Evolutionary conservation across 2,329 filamentous ascomycete species (phyloP), one percentile per base, ranked within the genome.

Genomic region (Westerdykella aurantiaca): DNA sequence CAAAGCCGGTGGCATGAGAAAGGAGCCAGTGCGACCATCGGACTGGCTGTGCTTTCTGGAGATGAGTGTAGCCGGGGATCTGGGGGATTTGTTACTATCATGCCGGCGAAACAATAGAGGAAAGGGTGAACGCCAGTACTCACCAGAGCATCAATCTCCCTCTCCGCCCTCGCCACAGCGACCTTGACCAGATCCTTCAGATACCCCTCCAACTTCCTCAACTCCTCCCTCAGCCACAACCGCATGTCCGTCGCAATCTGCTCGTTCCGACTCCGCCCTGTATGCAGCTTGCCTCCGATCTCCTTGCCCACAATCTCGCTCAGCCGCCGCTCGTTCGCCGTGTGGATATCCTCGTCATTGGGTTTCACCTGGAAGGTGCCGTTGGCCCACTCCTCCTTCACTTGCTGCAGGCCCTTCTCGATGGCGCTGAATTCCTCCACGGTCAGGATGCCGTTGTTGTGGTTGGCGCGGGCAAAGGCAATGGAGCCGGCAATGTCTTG

Each of bases 211-310:
- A 95, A 80, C 51, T 75, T 74, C 44, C 76, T 77, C 45, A 95
- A 72, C 70, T 85, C 78, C 51, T 90, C 83, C 35, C 88, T 78
- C 50, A 95, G 71, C 88, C 88, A 96, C 66, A 95, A 74, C 48
- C 88, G 83, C 86, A 95, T 91, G 60, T 95, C 88, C 17, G 85
- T 90, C 38, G 83, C 88, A 44, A 95, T 82, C 70, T 95, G 89
- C 70, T 96, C 89, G 61, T 95, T 95, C 56, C 89, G 80, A 66
- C 85, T 90, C 41, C 90, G 83, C 35, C 74, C 73, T n/a, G 89
- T 95, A 70, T 95, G 90, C 45, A 95, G 79, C 73, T 95, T 95
- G 18, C 90, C 88, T 1, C 84, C 88, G 45, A 86, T 82, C 21
- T 89, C 80, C 67, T 86, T 90, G 58, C 89, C 88, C 50, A 95